Percentiles rank a stretch among this genome's conserved stretches.
Evolutionary conservation across 257 asterid species (phyloP).

Genomic region (Linaria vulgaris): DNA sequence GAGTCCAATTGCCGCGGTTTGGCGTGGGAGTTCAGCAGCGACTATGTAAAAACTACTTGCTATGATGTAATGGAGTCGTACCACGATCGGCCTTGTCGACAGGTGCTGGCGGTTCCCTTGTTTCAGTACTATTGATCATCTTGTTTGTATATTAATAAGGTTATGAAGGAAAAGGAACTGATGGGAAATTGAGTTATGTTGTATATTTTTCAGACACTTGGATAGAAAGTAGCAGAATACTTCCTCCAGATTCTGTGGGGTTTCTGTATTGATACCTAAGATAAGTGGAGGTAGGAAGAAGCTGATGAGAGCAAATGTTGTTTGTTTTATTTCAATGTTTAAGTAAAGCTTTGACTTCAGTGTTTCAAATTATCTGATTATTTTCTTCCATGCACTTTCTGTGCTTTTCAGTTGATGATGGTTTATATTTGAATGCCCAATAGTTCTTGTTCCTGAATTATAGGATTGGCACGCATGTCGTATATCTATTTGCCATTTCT

Average conservation of each 20-base stretch:
- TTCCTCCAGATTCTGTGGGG: slow-evolving; percentile 2
- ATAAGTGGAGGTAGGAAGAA: slow-evolving; percentile 5
- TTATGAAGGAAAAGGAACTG: slow-evolving; percentile 18
- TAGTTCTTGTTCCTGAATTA: not conserved
- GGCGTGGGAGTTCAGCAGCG: slow-evolving; percentile 42
- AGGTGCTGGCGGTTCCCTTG: not conserved
- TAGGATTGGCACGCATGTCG: too few relatives aligned
- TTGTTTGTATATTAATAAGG: slow-evolving; percentile 32
- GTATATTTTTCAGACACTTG: slow-evolving; percentile 23
- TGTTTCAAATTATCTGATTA: not conserved
- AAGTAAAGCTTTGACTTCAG: too few relatives aligned
- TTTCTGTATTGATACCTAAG: slow-evolving; percentile 1
- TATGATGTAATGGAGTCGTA: not conserved
- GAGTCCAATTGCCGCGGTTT: slow-evolving; percentile 70
- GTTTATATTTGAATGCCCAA: not conserved
- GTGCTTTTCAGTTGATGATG: not conserved
- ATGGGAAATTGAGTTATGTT: slow-evolving; percentile 15
- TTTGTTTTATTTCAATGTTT: too few relatives aligned
- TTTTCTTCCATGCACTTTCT: not conserved
- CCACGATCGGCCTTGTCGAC: not conserved
- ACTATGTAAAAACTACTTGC: slow-evolving; percentile 47
- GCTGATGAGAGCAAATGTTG: too few relatives aligned
- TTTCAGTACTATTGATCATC: slow-evolving; percentile 12
- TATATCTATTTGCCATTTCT: too few relatives aligned
- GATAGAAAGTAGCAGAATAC: not conserved